phyloP scores from a whole-genome alignment of 306 rosid genomes.

The Quercus robur region DNA sequence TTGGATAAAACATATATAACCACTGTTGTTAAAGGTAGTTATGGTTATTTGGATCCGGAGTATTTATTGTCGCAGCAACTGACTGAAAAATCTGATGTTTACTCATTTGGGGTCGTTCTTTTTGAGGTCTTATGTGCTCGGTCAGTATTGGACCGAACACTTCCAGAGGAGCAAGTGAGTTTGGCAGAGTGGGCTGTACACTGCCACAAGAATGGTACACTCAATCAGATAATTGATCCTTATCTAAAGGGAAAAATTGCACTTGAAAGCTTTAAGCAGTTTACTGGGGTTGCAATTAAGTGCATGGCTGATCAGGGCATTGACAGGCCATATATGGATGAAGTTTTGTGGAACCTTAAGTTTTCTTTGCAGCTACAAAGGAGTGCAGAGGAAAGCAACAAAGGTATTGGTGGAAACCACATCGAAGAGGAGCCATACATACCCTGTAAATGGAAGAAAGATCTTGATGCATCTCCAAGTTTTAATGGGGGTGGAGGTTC shows the following conservation, averaged over 20 bases:
- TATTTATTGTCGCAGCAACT: conserved; percentile 51
- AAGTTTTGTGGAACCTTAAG: too few species aligned
- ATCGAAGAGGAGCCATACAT: too few species aligned
- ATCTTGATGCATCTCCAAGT: too few species aligned
- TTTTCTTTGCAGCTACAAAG: too few species aligned
- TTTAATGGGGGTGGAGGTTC: too few species aligned
- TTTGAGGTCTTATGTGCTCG: conserved; percentile 56
- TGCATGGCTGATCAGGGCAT: conserved; percentile 52
- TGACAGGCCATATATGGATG: too few species aligned
- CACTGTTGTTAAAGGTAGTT: conserved; percentile 58
- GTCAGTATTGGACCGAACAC: conserved; percentile 46
- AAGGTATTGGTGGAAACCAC: too few species aligned
- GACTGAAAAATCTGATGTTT: conserved; percentile 50
- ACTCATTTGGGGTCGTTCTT: conserved; percentile 57
- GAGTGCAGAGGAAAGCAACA: too few species aligned
- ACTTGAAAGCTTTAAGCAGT: conserved; percentile 47
- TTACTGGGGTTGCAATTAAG: conserved; percentile 50
- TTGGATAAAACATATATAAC: too few species aligned
- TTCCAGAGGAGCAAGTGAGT: conserved; percentile 50
- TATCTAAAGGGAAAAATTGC: not conserved
- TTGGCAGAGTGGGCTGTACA: conserved; percentile 60
- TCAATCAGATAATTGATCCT: conserved; percentile 15
- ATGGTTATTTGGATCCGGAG: conserved; percentile 55
- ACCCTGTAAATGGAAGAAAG: too few species aligned
- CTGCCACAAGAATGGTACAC: conserved; percentile 47